Percentiles rank a stretch among this genome's conserved stretches.
These are phyloP conservation scores for Rubus idaeus DNA, from an alignment of 306 rosid species.

Conservation along the genomic window DNA sequence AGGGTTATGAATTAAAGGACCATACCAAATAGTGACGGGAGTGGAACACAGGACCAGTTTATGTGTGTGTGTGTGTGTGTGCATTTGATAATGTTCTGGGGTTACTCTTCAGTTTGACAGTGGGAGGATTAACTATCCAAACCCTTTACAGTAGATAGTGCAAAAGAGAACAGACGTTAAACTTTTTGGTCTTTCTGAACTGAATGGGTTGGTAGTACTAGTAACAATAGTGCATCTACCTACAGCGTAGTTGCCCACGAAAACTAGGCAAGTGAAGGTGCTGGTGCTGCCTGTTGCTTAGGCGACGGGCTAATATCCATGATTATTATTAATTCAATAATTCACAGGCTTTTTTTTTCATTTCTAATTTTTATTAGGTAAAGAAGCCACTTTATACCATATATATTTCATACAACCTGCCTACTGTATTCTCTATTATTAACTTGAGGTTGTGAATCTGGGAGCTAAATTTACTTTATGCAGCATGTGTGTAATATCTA, in stretches of 20 bases:
- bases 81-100: neutral
- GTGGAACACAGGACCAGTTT: neutral
- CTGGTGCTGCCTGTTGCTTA: constrained; percentile 6
- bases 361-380: neutral
- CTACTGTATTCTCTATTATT: neutral
- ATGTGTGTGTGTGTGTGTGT: too few relatives aligned
- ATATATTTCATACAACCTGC: neutral
- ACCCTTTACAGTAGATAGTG: neutral
- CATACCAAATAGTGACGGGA: neutral
- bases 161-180: neutral
- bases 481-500: neutral
- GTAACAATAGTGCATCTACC: neutral
- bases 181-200: neutral
- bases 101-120: constrained; percentile 10
- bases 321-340: neutral
- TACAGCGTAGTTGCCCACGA: neutral
- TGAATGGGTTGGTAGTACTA: neutral
- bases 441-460: neutral
- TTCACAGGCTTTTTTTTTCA: neutral
- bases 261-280: neutral
- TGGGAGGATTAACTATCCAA: neutral
- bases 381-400: constrained; percentile 4
- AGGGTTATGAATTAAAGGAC: neutral
- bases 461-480: neutral
- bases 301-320: neutral